Percentiles rank a stretch among this genome's conserved stretches.
phyloP scores from a whole-genome alignment of 2,329 filamentous ascomycete species.

The Plenodomus tracheiphilus region DNA sequence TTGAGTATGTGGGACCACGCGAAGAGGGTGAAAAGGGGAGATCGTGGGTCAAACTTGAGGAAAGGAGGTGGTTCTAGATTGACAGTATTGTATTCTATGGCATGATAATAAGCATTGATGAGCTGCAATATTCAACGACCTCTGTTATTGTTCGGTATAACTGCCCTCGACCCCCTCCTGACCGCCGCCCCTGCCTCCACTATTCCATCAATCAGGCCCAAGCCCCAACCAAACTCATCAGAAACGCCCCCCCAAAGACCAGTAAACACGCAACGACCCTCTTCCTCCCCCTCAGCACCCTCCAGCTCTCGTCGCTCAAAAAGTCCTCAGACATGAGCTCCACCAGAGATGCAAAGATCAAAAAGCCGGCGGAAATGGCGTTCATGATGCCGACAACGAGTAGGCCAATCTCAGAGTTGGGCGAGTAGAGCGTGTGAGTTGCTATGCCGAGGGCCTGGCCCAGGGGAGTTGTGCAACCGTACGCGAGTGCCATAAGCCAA shows the following conservation, averaged over 20 bases:
- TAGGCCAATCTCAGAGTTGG: constrained; percentile 72
- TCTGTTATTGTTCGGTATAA: no score
- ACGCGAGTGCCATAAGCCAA: constrained; percentile 77
- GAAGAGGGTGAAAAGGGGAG: constrained; percentile 49
- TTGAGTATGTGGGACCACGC: constrained; percentile 48
- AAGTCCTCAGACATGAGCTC: constrained; percentile 87
- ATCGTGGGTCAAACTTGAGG: constrained; percentile 48
- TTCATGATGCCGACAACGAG: constrained; percentile 88
- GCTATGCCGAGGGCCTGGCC: constrained; percentile 81
- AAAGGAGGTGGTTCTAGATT: constrained; percentile 49
- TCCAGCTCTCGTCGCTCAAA: constrained; percentile 73
- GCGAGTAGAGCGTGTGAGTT: constrained; percentile 79
- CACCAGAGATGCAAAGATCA: constrained; percentile 81
- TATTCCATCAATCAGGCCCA: no score
- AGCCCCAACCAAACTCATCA: constrained; percentile 74
- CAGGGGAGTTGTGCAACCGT: constrained; percentile 72
- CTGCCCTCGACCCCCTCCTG: no score
- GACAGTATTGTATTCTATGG: no score
- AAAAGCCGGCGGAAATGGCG: constrained; percentile 76
- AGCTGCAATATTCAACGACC: no score
- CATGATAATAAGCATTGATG: no score
- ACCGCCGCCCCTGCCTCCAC: no score
- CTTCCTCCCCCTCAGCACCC: constrained; percentile 63
- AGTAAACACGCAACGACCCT: constrained; percentile 65
- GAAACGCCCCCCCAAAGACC: constrained; percentile 64